Evolutionary conservation across 2,329 filamentous ascomycete species (phyloP).

Genomic region (Diaporthe longicolla): DNA sequence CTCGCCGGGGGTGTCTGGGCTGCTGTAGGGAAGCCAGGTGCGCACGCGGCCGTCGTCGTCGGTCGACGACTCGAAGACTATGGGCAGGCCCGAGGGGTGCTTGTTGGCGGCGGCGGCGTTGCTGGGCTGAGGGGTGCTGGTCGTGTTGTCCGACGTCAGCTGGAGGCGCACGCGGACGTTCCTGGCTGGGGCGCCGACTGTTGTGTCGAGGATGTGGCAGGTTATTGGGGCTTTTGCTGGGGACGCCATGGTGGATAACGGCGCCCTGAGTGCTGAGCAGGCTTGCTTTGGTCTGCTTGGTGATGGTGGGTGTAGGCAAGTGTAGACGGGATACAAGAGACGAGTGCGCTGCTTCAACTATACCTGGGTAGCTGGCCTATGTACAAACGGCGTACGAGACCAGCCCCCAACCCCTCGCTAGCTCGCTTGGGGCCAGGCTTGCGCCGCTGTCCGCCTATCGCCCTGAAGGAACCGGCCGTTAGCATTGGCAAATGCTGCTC

Average conservation of each 20-base stretch:
- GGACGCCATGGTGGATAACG: conserved; percentile 41
- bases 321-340: background rate
- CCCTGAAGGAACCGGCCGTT: background rate
- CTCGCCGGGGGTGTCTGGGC: conserved; percentile 64
- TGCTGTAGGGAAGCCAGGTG: conserved; percentile 74
- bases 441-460: conserved; percentile 24
- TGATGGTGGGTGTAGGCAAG: conserved; percentile 17
- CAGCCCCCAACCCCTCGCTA: background rate
- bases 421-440: background rate
- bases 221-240: conserved; percentile 77
- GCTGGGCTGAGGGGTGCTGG: conserved; percentile 48
- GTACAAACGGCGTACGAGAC: no score
- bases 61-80: conserved; percentile 76
- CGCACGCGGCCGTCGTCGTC: conserved; percentile 83
- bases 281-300: background rate
- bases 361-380: background rate
- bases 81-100: conserved; percentile 54
- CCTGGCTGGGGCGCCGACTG: conserved; percentile 77
- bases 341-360: background rate
- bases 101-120: conserved; percentile 42
- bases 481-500: background rate
- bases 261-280: background rate
- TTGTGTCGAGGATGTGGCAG: conserved; percentile 89
- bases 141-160: conserved; percentile 53
- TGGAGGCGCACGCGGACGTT: conserved; percentile 77